These are phyloP conservation scores for Fraxinus platypoda DNA, from an alignment of 305 asterid species.

Conservation along the genomic window DNA sequence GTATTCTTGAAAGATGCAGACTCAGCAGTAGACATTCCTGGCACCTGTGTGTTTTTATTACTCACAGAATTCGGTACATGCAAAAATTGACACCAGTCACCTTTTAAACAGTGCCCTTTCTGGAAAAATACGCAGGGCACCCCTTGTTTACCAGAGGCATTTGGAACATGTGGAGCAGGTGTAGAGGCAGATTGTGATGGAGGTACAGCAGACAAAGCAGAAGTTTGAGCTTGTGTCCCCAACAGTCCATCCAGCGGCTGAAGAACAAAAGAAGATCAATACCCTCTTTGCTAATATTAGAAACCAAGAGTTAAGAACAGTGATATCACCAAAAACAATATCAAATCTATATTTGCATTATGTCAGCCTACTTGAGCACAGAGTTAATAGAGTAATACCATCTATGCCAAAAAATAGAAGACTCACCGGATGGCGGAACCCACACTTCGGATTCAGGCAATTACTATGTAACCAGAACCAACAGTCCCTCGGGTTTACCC, in stretches of 20 bases:
- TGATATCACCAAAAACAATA: not conserved
- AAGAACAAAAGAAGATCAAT: conserved; percentile 12
- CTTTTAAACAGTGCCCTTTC: conserved; percentile 71
- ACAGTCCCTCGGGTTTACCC: conserved; percentile 90
- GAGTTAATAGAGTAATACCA: not conserved
- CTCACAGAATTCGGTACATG: conserved; percentile 52
- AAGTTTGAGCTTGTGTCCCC: conserved; percentile 53
- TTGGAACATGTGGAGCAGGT: conserved; percentile 38
- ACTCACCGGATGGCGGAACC: conserved; percentile 88
- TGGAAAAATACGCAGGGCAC: conserved; percentile 79
- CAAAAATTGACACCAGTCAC: conserved; percentile 81
- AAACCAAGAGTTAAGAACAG: not conserved
- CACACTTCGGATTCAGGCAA: conserved; percentile 83
- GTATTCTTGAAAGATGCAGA: conserved; percentile 45
- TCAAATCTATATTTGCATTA: not conserved
- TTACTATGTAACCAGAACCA: conserved; percentile 72
- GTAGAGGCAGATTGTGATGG: conserved; percentile 35
- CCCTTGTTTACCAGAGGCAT: conserved; percentile 48
- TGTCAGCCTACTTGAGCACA: conserved; percentile 1
- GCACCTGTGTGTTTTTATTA: conserved; percentile 44
- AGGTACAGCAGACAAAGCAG: conserved; percentile 47
- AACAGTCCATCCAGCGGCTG: conserved; percentile 85
- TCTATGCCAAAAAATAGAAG: conserved; percentile 5
- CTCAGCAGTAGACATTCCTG: conserved; percentile 43
- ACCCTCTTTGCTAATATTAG: not conserved